These are phyloP conservation scores for Piper longum DNA, from an alignment of 164 flowering plant genomes.

Conservation along the genomic window DNA sequence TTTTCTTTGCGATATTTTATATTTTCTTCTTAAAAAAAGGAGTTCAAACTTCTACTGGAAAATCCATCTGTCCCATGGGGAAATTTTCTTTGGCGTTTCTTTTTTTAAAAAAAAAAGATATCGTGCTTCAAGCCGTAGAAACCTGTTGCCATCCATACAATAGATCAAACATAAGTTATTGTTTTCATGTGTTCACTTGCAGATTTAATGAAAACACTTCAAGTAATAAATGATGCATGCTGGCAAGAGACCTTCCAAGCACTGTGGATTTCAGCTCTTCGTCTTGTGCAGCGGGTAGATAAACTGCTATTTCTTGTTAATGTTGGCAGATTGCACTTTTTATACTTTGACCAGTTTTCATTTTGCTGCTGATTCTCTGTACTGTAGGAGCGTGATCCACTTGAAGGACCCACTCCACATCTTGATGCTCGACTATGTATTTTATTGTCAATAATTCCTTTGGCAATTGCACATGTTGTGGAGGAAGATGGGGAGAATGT, in stretches of 20 bases:
- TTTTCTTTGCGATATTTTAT: too few relatives aligned
- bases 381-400: constrained; percentile 76
- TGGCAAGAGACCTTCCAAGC: constrained; percentile 92
- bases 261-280: constrained; percentile 75
- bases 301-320: constrained; percentile 2
- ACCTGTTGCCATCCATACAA: too few relatives aligned
- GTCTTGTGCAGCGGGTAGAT: constrained; percentile 86
- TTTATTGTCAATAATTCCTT: constrained; percentile 60
- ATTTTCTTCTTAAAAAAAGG: too few relatives aligned
- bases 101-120: too few relatives aligned
- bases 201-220: constrained; percentile 47
- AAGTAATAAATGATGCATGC: constrained; percentile 52
- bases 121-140: too few relatives aligned
- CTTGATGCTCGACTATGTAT: constrained; percentile 77
- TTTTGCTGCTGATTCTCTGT: constrained; percentile 6
- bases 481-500: constrained; percentile 31
- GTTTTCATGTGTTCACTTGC: constrained; percentile 9
- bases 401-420: constrained; percentile 89
- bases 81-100: neutral
- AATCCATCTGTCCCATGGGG: neutral
- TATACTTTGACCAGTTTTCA: neutral
- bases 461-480: constrained; percentile 54
- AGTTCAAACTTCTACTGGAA: neutral
- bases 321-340: neutral
- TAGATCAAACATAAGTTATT: too few relatives aligned